Evolutionary conservation across 2,329 filamentous ascomycete genomes (phyloP), one percentile per base, ranked within the genome.

Genomic region (Exophiala phaeomuriformis): DNA sequence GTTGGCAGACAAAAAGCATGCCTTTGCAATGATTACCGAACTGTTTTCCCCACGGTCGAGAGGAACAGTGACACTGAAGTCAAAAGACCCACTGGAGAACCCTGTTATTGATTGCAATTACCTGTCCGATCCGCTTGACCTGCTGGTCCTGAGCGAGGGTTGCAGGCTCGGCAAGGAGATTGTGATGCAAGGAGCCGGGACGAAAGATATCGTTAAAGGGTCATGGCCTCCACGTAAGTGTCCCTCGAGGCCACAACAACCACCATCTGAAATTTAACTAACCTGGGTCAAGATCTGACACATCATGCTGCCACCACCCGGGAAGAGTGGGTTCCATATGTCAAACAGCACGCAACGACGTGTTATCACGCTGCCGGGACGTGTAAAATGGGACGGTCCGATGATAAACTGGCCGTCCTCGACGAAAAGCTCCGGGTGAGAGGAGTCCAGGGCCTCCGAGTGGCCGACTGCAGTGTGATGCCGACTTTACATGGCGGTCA

Each of bases 81-180:
- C 70, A 8, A 64, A 64, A 0, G 74, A 83, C 53, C 70, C 79
- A 0, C 63, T 67, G 2, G 72, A 75, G 1, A 75, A 76, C n/a
- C 81, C 81, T 0, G 65, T 78, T 0, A 77, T 83, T 0, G 75
- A 83, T 62, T 79, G 79, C 61, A 77, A 77, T 51, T 84, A 82
- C 56, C 68, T 84, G 2, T 61, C 72, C 1, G 73, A 84, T 57
- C 75, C 77, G 3, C 66, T 83, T 6, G 81, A 84, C 57, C 62
- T 83, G 39, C 68, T 83, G 12, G 78, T 84, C 4, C 64, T 84
- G 49, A 76, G 72, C 1, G 81, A 84, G 63, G 81, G 76, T 0
- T 82, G 79, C 43, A 72, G 72, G 1, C 78, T 77, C 44, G 79
- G 72, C 0, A 83, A 84, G 58, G 80, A 84, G 65, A 78, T 84